Evolutionary conservation across 2,329 filamentous ascomycete genomes (phyloP).

Genomic region (Alternaria brassicicola): DNA sequence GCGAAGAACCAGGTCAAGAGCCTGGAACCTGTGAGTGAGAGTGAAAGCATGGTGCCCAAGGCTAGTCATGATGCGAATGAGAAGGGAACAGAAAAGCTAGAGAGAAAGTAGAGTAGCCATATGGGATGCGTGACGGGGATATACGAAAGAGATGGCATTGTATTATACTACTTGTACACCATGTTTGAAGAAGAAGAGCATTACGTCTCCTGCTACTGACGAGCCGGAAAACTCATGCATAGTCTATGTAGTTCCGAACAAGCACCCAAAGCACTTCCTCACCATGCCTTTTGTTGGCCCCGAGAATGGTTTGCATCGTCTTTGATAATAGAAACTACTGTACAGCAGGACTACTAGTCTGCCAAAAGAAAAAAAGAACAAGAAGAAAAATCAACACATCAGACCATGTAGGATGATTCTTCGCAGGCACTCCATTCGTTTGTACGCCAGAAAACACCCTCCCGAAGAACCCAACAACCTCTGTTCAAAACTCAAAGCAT

Average conservation of each 20-base stretch:
- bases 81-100: constrained; percentile 1
- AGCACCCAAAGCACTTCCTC: background rate
- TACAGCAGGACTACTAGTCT: background rate
- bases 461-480: background rate
- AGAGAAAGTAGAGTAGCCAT: background rate
- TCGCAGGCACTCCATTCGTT: background rate
- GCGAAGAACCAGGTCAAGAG: constrained; percentile 2
- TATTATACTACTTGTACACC: constrained; percentile 12
- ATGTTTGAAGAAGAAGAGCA: background rate
- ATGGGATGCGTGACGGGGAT: background rate
- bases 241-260: background rate
- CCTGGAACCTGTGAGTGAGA: constrained; percentile 45
- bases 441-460: constrained; percentile 2
- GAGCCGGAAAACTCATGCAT: background rate
- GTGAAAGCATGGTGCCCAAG: constrained; percentile 56
- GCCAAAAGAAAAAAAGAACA: background rate
- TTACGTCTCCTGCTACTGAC: background rate
- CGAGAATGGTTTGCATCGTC: background rate
- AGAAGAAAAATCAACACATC: background rate
- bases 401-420: background rate
- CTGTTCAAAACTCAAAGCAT: background rate
- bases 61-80: constrained; percentile 55
- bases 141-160: background rate
- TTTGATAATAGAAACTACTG: background rate
- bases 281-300: background rate